A percentile compares a stretch with the other conserved stretches of the same genome.
Conservation (phyloP, 148 eudicot species). For the Chenopodium formosanum region DNA sequence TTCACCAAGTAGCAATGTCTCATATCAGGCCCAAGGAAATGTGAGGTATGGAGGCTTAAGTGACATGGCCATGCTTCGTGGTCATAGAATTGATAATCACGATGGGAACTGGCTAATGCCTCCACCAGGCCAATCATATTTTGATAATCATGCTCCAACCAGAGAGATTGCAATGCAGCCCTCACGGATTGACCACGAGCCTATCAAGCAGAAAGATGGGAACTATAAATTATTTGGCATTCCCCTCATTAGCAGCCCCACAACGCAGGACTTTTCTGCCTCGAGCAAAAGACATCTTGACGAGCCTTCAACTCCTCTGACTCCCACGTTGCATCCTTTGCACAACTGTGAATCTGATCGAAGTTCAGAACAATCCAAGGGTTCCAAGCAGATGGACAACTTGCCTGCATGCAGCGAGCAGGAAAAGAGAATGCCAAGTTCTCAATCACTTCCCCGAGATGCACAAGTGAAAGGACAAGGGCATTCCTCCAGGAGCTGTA, state of each 20-base stretch:
- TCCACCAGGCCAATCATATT: conserved; percentile 46
- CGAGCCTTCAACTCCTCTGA: conserved; percentile 35
- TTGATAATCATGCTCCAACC: conserved; percentile 45
- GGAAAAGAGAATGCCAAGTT: conserved; percentile 43
- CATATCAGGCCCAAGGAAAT: conserved; percentile 52
- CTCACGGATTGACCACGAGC: conserved; percentile 32
- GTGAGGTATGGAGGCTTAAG: conserved; percentile 50
- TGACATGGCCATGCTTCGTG: conserved; percentile 41
- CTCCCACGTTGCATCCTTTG: conserved; percentile 32
- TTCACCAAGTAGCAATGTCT: conserved; percentile 38
- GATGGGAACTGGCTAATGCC: conserved; percentile 70
- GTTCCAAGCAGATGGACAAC: conserved; percentile 41
- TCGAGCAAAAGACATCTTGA: conserved; percentile 26
- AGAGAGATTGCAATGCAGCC: conserved; percentile 47
- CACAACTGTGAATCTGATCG: conserved; percentile 43
- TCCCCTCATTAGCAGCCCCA: conserved; percentile 49
- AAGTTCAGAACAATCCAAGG: conserved; percentile 48
- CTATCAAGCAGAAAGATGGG: conserved; percentile 57
- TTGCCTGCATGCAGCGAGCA: conserved; percentile 40
- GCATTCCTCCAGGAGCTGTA: conserved; percentile 83
- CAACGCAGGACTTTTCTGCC: conserved; percentile 31
- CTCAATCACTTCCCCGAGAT: conserved; percentile 35
- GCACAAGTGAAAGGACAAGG: conserved; percentile 52
- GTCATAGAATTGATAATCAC: conserved; percentile 49
- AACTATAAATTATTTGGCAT: conserved; percentile 87